Conservation (phyloP, 768 basidiomycete genomes). For the Russula compacta region DNA sequence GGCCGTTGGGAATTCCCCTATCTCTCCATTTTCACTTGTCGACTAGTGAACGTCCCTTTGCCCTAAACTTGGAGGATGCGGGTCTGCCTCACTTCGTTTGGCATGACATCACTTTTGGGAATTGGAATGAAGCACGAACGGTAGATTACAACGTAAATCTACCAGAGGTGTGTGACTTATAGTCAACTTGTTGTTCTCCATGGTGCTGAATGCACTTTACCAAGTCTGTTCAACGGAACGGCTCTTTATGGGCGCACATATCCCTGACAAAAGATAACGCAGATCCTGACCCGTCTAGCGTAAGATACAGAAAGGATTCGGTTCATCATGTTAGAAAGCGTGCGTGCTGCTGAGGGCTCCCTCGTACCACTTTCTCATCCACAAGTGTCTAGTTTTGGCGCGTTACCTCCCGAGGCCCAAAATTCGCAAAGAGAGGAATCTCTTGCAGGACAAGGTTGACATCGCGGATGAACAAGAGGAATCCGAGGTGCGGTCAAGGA, state of each 20-base stretch:
- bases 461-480: conserved; percentile 34
- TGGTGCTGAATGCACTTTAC: background rate
- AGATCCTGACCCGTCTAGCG: conserved; percentile 52
- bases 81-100: conserved; percentile 62
- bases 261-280: conserved; percentile 60
- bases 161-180: conserved; percentile 45
- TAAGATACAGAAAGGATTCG: conserved; percentile 42
- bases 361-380: background rate
- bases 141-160: conserved; percentile 51
- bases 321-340: conserved; percentile 71
- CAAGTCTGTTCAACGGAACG: conserved; percentile 71
- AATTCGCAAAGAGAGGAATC: conserved; percentile 72
- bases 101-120: conserved; percentile 70
- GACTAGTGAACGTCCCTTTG: conserved; percentile 53
- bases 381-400: conserved; percentile 54
- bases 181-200: background rate
- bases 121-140: conserved; percentile 55
- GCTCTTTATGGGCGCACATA: conserved; percentile 75
- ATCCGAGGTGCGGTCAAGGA: conserved; percentile 38
- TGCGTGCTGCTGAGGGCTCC: conserved; percentile 30
- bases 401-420: conserved; percentile 71
- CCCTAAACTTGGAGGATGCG: conserved; percentile 38
- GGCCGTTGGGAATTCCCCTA: conserved; percentile 50
- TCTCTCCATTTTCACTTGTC: conserved; percentile 71
- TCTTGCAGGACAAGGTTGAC: conserved; percentile 40